Base-by-base conservation (phyloP, 2,329 filamentous ascomycete species). In the Pseudocercospora crystallina region DNA sequence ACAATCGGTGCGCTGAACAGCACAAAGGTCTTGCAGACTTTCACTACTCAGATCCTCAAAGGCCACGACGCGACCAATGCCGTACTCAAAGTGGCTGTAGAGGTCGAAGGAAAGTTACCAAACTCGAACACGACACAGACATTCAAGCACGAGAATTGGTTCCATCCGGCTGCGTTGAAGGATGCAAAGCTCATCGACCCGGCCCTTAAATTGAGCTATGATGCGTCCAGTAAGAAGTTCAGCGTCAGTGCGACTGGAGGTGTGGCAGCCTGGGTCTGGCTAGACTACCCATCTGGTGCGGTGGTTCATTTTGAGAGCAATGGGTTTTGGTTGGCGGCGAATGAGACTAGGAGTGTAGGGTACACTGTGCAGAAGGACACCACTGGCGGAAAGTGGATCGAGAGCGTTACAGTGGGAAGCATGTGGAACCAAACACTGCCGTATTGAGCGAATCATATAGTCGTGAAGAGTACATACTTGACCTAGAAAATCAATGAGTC, bases 241-340 rank as follows among this genome's bases (percentile, higher is more conserved):
- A 75, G 69, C 0, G 73, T 81, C 1, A 69, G 71, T 31, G 78
- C 79, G 0, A 75, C 66, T 11, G 69, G 54, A 0, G 79, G 76
- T 0, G 70, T 80, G 0, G 76, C 78, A 3, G 69, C 77, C 3
- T 81, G 78, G 68, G 80, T 79, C 1, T 82, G 79, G 79, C 61
- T 82, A 2, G 77, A 79, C 46, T 76, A 80, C 49, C 77, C 78
- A 1, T 65, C 71, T 1, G 75, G 73, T 0, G 68, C 72, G 1
- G 71, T 81, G 8, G 69, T 79, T 0, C 72, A 73, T 31, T 83
- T 82, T 52, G 74, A 80, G 5, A 68, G 73, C 1, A 82, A 83
- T 60, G 73, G 72, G 0, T 82, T 83, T 53, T 73, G 76, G 61
- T 59, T 83, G 31, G 56, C 68, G 36, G 69, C 70, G 15, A 77